phyloP scores from a whole-genome alignment of 2,329 filamentous ascomycete species.

The Dothistroma septosporum region DNA sequence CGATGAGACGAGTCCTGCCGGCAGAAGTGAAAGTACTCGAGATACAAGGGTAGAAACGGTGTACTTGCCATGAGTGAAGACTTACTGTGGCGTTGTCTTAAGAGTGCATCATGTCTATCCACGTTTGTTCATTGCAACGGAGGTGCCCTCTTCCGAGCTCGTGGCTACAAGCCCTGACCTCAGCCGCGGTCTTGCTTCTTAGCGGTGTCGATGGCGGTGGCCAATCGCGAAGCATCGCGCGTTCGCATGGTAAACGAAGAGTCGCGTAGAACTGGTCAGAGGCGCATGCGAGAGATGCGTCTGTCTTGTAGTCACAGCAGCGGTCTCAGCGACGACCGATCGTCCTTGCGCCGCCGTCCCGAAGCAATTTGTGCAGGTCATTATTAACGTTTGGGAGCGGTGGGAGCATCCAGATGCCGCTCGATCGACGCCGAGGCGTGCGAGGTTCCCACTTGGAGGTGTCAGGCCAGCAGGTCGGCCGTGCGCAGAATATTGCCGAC shows the following conservation, averaged over 20 bases:
- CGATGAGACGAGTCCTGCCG: neutral
- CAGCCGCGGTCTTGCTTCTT: neutral
- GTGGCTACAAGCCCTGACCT: neutral
- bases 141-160: neutral
- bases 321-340: neutral
- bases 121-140: neutral
- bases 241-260: neutral
- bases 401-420: too few relatives aligned
- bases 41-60: neutral
- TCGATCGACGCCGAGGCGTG: too few relatives aligned
- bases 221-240: neutral
- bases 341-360: neutral
- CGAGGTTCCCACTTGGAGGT: neutral
- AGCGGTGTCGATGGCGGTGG: neutral
- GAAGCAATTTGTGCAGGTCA: neutral
- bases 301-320: neutral
- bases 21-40: neutral
- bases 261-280: neutral
- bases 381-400: neutral
- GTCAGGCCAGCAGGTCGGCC: neutral
- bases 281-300: neutral
- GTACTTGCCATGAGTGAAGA: neutral
- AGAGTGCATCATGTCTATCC: neutral
- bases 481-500: neutral
- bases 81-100: neutral